These are phyloP conservation scores for Paecilomyces dactylethromorphus DNA, from an alignment of 2,329 filamentous ascomycete species.

Conservation along the genomic window DNA sequence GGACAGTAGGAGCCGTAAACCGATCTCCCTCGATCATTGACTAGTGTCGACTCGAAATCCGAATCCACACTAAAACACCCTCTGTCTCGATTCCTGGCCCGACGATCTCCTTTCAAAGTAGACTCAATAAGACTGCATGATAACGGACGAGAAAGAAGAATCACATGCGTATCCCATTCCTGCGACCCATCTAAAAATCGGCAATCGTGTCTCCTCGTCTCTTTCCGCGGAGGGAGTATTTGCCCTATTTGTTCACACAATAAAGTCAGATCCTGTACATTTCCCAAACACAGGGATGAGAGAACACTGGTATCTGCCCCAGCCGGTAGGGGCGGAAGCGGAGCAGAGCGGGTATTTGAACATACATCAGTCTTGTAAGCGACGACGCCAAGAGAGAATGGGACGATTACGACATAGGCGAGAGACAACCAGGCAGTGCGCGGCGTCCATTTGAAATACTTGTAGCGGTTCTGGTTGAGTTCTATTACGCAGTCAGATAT, in stretches of 20 bases:
- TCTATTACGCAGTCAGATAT: constrained; percentile 46
- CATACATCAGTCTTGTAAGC: constrained; percentile 83
- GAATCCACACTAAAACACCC: neutral
- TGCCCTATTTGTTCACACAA: constrained; percentile 56
- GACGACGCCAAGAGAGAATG: constrained; percentile 61
- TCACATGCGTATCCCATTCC: neutral
- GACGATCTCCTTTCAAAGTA: neutral
- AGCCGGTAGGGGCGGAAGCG: neutral
- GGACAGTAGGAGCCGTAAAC: neutral
- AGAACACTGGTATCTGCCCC: neutral
- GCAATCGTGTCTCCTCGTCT: constrained; percentile 74
- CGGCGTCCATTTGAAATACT: constrained; percentile 91
- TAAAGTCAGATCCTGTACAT: constrained; percentile 6
- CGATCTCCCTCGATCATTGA: neutral
- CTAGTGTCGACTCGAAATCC: neutral
- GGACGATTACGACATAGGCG: constrained; percentile 68
- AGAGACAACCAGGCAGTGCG: constrained; percentile 75
- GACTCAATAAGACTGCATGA: constrained; percentile 2
- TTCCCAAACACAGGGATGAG: neutral
- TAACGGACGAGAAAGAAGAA: neutral
- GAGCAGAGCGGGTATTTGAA: constrained; percentile 15
- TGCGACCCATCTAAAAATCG: constrained; percentile 57
- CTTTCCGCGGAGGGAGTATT: constrained; percentile 80
- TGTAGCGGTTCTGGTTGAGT: constrained; percentile 77
- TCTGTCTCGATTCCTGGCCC: neutral